Evolutionary conservation across 495 filamentous ascomycete species (phyloP).

Genomic region (Neurospora intermedia): DNA sequence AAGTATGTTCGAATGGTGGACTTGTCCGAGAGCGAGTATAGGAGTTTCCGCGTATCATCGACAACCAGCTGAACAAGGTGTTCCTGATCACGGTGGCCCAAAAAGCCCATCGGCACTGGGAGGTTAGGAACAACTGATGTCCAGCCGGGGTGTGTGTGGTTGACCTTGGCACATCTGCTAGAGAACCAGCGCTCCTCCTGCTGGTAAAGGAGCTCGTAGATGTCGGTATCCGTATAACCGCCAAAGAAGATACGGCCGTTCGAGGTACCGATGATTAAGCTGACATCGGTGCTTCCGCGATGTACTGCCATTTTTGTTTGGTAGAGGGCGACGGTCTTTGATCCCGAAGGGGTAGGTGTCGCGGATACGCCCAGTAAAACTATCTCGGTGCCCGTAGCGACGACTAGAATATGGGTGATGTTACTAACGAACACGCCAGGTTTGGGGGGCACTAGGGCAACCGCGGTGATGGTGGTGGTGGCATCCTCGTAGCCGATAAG

Average conservation of each 20-base stretch:
- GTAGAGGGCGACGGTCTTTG: constrained; percentile 62
- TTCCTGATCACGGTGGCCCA: constrained; percentile 36
- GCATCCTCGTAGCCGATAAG: constrained; percentile 90
- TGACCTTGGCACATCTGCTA: constrained; percentile 67
- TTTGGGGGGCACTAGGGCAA: constrained; percentile 69
- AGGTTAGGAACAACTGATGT: constrained; percentile 54
- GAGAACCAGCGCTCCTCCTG: constrained; percentile 95
- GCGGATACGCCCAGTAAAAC: constrained; percentile 70
- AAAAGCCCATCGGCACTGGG: constrained; percentile 18
- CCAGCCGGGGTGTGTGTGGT: constrained; percentile 73
- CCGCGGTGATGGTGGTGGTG: constrained; percentile 69
- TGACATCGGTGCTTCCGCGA: constrained; percentile 57
- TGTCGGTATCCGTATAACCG: constrained; percentile 66
- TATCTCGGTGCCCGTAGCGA: constrained; percentile 77
- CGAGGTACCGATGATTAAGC: constrained; percentile 65
- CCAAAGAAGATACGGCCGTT: constrained; percentile 87
- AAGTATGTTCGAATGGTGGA: constrained; percentile 84
- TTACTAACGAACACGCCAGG: constrained; percentile 72
- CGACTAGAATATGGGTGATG: constrained; percentile 77
- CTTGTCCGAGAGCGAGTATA: constrained; percentile 80
- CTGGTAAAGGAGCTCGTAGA: constrained; percentile 91
- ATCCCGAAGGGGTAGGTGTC: constrained; percentile 46
- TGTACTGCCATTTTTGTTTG: constrained; percentile 71
- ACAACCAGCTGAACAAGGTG: constrained; percentile 64
- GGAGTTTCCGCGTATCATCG: constrained; percentile 74